Evolutionary conservation across 768 basidiomycete species (phyloP).

Genomic region (Suillus occidentalis): DNA sequence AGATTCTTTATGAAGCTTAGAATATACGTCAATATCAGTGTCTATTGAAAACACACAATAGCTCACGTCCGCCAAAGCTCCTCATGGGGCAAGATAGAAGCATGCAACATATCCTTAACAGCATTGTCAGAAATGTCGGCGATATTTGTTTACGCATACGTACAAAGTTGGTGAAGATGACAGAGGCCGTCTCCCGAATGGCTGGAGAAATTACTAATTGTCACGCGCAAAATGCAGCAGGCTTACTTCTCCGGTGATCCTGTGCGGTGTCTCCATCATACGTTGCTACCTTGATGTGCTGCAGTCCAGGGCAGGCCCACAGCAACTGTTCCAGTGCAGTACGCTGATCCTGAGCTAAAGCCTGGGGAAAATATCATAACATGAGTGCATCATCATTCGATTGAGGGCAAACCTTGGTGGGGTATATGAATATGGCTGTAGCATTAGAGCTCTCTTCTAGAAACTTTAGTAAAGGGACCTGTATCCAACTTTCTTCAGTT

Average conservation of each 20-base stretch:
- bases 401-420: constrained; percentile 64
- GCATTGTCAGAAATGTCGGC: not conserved
- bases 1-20: constrained; percentile 73
- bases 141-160: constrained; percentile 15
- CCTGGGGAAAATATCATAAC: constrained; percentile 40
- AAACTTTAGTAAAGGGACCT: constrained; percentile 72
- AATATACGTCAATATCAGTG: constrained; percentile 8
- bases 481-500: constrained; percentile 1
- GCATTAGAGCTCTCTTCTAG: constrained; percentile 59
- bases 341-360: constrained; percentile 87
- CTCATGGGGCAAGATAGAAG: constrained; percentile 82
- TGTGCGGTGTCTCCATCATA: constrained; percentile 89
- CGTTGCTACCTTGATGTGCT: constrained; percentile 63
- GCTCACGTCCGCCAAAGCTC: constrained; percentile 74
- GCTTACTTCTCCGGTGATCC: constrained; percentile 59
- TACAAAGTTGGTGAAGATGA: constrained; percentile 90
- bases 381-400: not conserved
- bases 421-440: constrained; percentile 84
- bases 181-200: constrained; percentile 71
- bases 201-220: constrained; percentile 32
- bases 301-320: constrained; percentile 57
- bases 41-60: not conserved
- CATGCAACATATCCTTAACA: constrained; percentile 78
- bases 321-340: constrained; percentile 68
- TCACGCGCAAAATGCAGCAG: not conserved